These are phyloP conservation scores for Blastobotrys proliferans DNA, from an alignment of 1,139 yeast genomes.

Conservation along the genomic window DNA sequence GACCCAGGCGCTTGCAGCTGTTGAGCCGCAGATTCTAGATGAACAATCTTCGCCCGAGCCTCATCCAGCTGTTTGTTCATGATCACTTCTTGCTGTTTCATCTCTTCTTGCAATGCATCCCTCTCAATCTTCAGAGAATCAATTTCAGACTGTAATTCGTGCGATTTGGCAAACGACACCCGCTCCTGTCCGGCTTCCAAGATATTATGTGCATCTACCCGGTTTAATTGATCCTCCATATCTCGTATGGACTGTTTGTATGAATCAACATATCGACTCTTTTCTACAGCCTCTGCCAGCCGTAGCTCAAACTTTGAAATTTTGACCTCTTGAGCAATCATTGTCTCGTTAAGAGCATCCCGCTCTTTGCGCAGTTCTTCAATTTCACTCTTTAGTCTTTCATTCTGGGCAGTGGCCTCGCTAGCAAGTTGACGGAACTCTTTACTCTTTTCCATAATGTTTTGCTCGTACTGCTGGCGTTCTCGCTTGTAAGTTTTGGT, in stretches of 20 bases:
- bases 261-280: slow-evolving; percentile 16
- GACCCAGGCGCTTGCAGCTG: slow-evolving; percentile 12
- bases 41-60: slow-evolving; percentile 18
- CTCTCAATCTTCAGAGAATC: slow-evolving; percentile 16
- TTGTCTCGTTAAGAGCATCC: slow-evolving; percentile 12
- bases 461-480: slow-evolving; percentile 35
- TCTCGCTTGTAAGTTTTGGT: slow-evolving; percentile 32
- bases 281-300: slow-evolving; percentile 20
- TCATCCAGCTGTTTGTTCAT: slow-evolving; percentile 18
- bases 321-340: slow-evolving; percentile 19
- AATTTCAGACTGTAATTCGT: not conserved
- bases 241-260: slow-evolving; percentile 23
- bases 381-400: slow-evolving; percentile 21
- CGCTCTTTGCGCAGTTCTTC: slow-evolving; percentile 24
- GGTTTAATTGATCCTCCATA: slow-evolving; percentile 22
- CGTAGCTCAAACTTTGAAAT: slow-evolving; percentile 25
- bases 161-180: not conserved
- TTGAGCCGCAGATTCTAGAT: slow-evolving; percentile 17
- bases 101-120: slow-evolving; percentile 10
- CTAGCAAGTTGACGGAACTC: slow-evolving; percentile 30
- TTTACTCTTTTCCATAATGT: slow-evolving; percentile 33
- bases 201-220: slow-evolving; percentile 11
- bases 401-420: slow-evolving; percentile 27
- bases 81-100: slow-evolving; percentile 16
- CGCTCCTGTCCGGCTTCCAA: not conserved